Evolutionary conservation across 148 eudicot genomes (phyloP).

Genomic region (Persicaria tinctoria): DNA sequence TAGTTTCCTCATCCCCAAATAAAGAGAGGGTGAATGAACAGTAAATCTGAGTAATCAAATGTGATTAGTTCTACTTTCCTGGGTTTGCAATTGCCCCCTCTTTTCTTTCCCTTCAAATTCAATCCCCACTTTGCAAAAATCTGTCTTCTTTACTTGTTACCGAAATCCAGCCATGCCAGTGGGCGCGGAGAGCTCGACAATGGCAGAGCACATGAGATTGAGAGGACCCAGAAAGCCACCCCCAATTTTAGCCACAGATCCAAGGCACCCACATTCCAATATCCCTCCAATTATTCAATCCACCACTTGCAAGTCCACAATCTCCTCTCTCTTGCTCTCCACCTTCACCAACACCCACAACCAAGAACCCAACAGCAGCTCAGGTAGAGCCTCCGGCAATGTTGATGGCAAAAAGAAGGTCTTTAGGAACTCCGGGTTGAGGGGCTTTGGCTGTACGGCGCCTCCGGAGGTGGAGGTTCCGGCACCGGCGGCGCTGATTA

Average conservation of each 20-base stretch:
- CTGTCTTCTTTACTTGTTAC: neutral
- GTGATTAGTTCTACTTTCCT: neutral
- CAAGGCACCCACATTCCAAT: constrained; percentile 10
- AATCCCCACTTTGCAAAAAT: neutral
- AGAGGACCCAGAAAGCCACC: constrained; percentile 6
- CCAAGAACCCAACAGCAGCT: neutral
- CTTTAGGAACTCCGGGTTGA: constrained; percentile 32
- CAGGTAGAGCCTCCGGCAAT: neutral
- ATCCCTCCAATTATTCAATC: constrained; percentile 10
- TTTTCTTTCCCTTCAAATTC: neutral
- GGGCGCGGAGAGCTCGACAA: constrained; percentile 7
- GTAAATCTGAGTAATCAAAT: constrained; percentile 1
- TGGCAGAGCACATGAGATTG: constrained; percentile 15
- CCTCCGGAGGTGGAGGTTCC: constrained; percentile 67
- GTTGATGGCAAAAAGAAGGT: constrained; percentile 32
- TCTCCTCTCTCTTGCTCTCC: constrained; percentile 12
- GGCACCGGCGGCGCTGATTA: constrained; percentile 43
- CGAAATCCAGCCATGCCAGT: constrained; percentile 11
- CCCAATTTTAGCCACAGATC: constrained; percentile 9
- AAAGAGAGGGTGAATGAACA: constrained; percentile 2
- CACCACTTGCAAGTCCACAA: constrained; percentile 13
- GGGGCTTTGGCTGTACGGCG: constrained; percentile 75
- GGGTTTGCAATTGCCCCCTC: neutral
- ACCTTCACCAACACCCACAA: constrained; percentile 10
- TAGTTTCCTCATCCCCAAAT: neutral